Conservation (phyloP, 352 stramenopile genomes). For the Globisporangium paddicum region DNA sequence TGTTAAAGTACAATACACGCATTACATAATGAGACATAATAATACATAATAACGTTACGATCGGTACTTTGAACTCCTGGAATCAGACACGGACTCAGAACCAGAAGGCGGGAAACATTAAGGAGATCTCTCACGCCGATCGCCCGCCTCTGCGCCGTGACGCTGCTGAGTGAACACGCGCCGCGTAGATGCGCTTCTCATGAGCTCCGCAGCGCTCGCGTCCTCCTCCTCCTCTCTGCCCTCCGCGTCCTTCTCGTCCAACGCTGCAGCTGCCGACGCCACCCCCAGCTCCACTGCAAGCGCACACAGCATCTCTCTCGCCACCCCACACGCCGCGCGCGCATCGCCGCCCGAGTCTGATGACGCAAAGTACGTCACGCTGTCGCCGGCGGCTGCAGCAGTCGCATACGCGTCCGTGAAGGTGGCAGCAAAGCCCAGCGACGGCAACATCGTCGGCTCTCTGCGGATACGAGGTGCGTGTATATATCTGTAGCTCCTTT, state of each 20-base stretch:
- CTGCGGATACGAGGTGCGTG: slow-evolving; percentile 54
- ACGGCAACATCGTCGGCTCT: slow-evolving; percentile 33
- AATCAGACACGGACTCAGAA: slow-evolving; percentile 5
- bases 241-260: not conserved
- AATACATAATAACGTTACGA: too few relatives aligned
- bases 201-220: slow-evolving; percentile 10
- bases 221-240: not conserved
- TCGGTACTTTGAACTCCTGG: not conserved
- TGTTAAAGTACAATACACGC: too few relatives aligned
- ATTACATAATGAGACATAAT: too few relatives aligned
- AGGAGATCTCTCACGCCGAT: not conserved
- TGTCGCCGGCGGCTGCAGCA: slow-evolving; percentile 47
- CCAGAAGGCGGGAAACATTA: not conserved
- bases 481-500: not conserved
- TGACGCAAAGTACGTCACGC: slow-evolving; percentile 12
- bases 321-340: not conserved
- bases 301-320: not conserved
- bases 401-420: slow-evolving; percentile 47
- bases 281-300: not conserved
- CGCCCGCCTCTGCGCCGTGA: not conserved
- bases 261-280: not conserved
- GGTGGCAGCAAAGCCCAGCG: slow-evolving; percentile 36
- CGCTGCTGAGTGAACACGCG: not conserved
- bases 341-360: not conserved
- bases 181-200: slow-evolving; percentile 12